Base-by-base conservation (phyloP, 176 grass and related monocot genomes). In the Rhynchospora tenuis region DNA sequence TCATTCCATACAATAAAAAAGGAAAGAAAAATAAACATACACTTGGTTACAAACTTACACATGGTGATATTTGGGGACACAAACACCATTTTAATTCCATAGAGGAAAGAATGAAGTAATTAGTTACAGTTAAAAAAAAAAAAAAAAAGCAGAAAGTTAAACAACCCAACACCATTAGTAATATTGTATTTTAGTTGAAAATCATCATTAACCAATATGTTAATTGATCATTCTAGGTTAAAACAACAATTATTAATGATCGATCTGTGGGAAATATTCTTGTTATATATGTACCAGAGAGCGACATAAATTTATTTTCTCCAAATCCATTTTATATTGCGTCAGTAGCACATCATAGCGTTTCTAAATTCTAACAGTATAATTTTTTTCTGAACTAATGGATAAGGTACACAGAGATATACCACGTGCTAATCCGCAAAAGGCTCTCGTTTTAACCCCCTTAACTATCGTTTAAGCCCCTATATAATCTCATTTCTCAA, bases 341-440 rank as follows among this genome's bases (percentile, higher is more conserved):
- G 19, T 71, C 72, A 28, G 23, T 28, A 28, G 12, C 72, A 76
- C 22, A 76, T 15, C 12, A 51, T 70, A 75, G 28, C 24, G 14
- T 76, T 76, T 77, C 13, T 70, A 31, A 56, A 0, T 76, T 77
- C 13, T 45, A 31, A 56, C 2, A 0, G 23, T 76, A 24, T 61
- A 61, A 61, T 75, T 54, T 76, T 55, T 54, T 24, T 56, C 24
- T 9, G 23, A 28, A 56, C 5, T 27, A 19, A 28, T 56, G 24
- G 73, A 77, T 77, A 77, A 77, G 48, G 11, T 55, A 29, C 72
- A 0, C 1, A 17, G 29, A 27, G 1, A 54, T 54, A 55, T 55
- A 76, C 72, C 72, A 76, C 72, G 47, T 77, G 50, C 73, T 56
- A 19, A 77, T 56, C 48, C 73, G 23, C 26, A 77, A 77, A 77